Percentiles rank a stretch among this genome's conserved stretches.
Evolutionary conservation across 2,329 filamentous ascomycete species (phyloP).

Genomic region (Phaeosphaeria sp.): DNA sequence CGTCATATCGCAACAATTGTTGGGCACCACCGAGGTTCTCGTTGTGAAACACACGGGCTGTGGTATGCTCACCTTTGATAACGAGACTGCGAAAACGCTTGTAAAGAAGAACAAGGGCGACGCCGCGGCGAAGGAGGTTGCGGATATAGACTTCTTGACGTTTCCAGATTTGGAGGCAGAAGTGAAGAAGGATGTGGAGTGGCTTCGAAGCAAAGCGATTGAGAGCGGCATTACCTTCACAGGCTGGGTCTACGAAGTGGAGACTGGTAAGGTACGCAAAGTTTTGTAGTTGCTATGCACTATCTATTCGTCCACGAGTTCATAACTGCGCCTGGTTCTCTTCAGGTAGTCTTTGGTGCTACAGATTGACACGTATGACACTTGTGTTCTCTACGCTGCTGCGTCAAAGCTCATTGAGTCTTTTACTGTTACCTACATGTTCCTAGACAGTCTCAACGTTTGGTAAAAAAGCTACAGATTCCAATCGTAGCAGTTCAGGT

Average conservation of each 20-base stretch:
- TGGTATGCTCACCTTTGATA: conserved; percentile 74
- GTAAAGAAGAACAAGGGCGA: conserved; percentile 66
- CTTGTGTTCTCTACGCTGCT: background rate
- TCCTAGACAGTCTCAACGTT: background rate
- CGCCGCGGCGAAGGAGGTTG: conserved; percentile 55
- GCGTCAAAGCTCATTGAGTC: background rate
- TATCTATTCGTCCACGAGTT: conserved; percentile 18
- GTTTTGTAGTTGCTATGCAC: conserved; percentile 34
- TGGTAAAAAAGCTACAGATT: no score
- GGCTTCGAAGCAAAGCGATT: conserved; percentile 66
- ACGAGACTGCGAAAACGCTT: conserved; percentile 61
- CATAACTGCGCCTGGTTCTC: no score
- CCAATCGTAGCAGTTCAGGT: no score
- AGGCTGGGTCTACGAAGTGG: conserved; percentile 80
- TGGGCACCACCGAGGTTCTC: conserved; percentile 77
- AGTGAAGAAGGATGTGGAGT: conserved; percentile 70
- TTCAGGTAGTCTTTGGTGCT: no score
- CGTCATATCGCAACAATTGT: conserved; percentile 78
- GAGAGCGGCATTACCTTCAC: conserved; percentile 66
- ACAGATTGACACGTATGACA: background rate
- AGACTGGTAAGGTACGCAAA: conserved; percentile 68
- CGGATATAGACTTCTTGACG: conserved; percentile 66
- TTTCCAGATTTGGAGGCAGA: conserved; percentile 65
- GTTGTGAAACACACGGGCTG: conserved; percentile 78
- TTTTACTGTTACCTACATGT: background rate